phyloP scores from a whole-genome alignment of 345 rosid genomes.

The Citrus trifoliata region DNA sequence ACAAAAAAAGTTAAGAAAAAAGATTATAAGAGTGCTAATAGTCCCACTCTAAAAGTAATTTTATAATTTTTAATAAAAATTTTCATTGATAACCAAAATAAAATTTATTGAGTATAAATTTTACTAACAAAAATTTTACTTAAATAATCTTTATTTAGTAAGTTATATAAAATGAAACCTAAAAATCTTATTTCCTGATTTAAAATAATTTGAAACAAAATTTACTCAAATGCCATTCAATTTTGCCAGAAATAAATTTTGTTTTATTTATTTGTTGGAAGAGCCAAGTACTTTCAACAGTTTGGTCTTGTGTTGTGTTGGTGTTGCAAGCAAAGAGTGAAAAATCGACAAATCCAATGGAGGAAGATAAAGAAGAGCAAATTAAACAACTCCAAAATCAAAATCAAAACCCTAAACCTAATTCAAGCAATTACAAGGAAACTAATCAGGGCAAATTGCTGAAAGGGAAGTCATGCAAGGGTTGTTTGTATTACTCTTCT shows the following conservation, averaged over 20 bases:
- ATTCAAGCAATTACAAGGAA: background rate
- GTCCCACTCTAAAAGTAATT: no score
- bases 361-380: conserved; percentile 12
- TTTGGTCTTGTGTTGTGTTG: background rate
- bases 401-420: conserved; percentile 11
- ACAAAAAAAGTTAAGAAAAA: no score
- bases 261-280: no score
- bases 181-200: no score
- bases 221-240: background rate
- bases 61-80: no score
- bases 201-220: no score
- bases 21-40: no score
- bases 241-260: background rate
- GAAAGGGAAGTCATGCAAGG: conserved; percentile 47
- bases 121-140: no score
- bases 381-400: background rate
- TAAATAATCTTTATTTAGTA: no score
- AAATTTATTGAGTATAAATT: no score
- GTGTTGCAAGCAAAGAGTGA: background rate
- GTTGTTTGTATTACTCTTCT: conserved; percentile 43
- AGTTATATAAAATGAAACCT: no score
- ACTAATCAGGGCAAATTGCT: conserved; percentile 4
- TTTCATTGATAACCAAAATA: no score
- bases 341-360: background rate
- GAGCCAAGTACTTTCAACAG: background rate